Evolutionary conservation across 2,329 filamentous ascomycete genomes (phyloP).

Genomic region (Aspergillus puulaauensis): DNA sequence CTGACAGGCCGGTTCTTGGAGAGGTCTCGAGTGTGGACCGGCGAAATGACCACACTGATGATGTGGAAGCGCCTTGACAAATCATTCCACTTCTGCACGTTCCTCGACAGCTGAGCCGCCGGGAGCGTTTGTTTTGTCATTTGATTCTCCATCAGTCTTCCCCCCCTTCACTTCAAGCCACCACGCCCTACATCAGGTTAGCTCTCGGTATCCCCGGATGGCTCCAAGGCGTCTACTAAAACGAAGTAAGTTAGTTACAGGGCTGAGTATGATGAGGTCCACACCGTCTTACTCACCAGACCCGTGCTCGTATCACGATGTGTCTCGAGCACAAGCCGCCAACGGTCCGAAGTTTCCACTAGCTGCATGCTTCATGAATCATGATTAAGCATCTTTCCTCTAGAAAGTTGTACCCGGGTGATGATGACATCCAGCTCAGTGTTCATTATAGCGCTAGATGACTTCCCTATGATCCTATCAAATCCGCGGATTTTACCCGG

Average conservation of each 20-base stretch:
- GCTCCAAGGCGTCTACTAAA: not conserved
- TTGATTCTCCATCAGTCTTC: not conserved
- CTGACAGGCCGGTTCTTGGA: not conserved
- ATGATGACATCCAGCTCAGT: too few species aligned
- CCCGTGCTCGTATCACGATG: not conserved
- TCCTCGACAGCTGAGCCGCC: not conserved
- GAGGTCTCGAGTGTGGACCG: not conserved
- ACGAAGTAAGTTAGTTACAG: not conserved
- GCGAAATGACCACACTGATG: not conserved
- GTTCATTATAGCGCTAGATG: not conserved
- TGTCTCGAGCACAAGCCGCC: not conserved
- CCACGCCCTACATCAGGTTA: not conserved
- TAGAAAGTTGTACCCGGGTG: not conserved
- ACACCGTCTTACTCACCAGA: not conserved
- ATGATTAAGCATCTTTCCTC: not conserved
- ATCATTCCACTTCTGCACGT: not conserved
- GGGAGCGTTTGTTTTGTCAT: not conserved
- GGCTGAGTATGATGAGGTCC: slow-evolving; percentile 2
- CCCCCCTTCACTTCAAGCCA: not conserved
- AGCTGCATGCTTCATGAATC: not conserved
- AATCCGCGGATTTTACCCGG: not conserved
- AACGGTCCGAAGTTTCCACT: not conserved
- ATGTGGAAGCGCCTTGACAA: not conserved
- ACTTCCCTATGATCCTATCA: not conserved
- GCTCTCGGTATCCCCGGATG: slow-evolving; percentile 1